Evolutionary conservation across 2,329 filamentous ascomycete species (phyloP), one percentile per base, ranked within the genome.

Genomic region (Emergomyces pasteurianus): DNA sequence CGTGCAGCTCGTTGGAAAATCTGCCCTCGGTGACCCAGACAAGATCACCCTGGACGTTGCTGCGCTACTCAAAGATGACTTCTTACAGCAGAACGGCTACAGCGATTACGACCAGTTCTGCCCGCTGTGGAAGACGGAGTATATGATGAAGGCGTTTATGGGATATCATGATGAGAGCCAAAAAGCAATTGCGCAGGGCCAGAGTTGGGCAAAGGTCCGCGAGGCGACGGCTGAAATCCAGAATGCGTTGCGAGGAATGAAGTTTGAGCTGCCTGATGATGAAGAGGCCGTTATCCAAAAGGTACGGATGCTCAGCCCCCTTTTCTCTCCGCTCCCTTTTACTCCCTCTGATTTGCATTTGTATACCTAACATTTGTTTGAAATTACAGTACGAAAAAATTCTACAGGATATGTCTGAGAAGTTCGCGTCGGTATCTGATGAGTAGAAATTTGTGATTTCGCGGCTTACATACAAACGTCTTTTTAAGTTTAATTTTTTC

Each of bases 91-190:
- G 77, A 99, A 99, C 79, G 94, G 94, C 65, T 99, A 99, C 84
- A 94, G 89, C 67, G 90, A 97, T 77, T 97, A 99, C 74, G 94
- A 99, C 73, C 92, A 97, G 79, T 99, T 95, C 85, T 99, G 94
- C 73, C 94, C 94, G 57, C 84, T 99, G 71, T 99, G 94, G 94
- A 99, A 99, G 87, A 99, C 94, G 0, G 89, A 95, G 75, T 99
- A 94, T 87, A 97, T 99, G 94, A 99, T 99, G 94, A 96, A 95
- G 84, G 88, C 90, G 65, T 97, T 99, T 86, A 89, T 99, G 81
- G 89, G 87, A 62, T 99, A 92, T 84, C 90, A 96, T 74, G 95
- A 99, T 71, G 94, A 99, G 80, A 87, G 90, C 28, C 92, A 97
- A 75, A 97, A 96, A 84, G 91, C 90, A 7, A 84, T 99, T 72